Evolutionary conservation across 345 rosid species (phyloP), one percentile per base, ranked within the genome.

Genomic region (Salix koriyanagi): DNA sequence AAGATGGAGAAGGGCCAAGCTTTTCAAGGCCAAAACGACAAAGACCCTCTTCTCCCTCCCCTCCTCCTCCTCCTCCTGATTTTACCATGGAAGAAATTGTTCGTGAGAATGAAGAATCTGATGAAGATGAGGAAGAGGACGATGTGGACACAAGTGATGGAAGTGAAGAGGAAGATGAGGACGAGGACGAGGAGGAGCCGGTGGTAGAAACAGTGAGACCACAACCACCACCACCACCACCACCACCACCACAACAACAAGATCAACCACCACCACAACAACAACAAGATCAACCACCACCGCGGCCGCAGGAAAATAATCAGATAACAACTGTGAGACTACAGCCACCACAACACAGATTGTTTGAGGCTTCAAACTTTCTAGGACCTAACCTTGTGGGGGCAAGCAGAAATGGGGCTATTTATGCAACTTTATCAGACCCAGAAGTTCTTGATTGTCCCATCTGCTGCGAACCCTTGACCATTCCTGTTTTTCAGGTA

Each of bases 371-470:
- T 6, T 19, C 58, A 52, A 1, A 18, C 58, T 18, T 52, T 52
- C 58, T 52, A 52, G 58, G n/a, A 19, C 58, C 0, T 52, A 19
- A 7, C 9, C 58, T 52, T 7, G 58, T 19, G 10, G 8, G 58
- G 23, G 11, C 58, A 19, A 19, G 58, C 58, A 52, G 23, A 52
- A 52, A 52, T 52, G 58, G 58, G 8, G 58, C 23, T 52, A 52
- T 52, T 19, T 2, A 0, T 52, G 58, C 21, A 52, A 19, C n/a
- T 52, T 6, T 52, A 52, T 52, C 58, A 52, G 93, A 89, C 75
- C 85, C 89, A 4, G 89, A 88, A 26, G 84, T 86, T 41, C 82
- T 88, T 30, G 93, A 89, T 78, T 89, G 93, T 76, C 60, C 81
- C 54, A 78, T 85, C 65, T 88, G 93, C 80, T 84, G 6, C 23